Conservation (phyloP, 1,284 basidiomycete species). For the Rugiboletus extremiorientalis region DNA sequence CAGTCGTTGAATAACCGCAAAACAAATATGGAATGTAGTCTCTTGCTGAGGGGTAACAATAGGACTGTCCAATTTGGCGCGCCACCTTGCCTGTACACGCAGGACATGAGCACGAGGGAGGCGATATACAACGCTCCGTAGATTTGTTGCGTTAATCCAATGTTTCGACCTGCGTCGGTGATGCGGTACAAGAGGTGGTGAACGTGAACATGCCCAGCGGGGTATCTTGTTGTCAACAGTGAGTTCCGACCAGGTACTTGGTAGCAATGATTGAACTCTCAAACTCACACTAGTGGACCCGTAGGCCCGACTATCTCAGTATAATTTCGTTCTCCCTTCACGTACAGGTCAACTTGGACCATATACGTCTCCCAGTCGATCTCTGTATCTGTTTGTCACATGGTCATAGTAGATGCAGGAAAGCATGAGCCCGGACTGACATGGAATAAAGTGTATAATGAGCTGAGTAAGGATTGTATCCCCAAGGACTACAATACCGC, state of each 20-base stretch:
- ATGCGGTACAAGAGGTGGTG: constrained; percentile 74
- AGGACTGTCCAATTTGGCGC: constrained; percentile 81
- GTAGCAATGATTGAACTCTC: not conserved
- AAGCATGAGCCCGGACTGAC: constrained; percentile 47
- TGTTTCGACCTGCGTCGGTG: constrained; percentile 61
- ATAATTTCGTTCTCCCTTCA: constrained; percentile 87
- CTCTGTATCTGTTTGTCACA: constrained; percentile 79
- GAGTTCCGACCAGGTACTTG: constrained; percentile 1
- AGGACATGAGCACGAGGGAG: constrained; percentile 63
- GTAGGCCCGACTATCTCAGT: constrained; percentile 86
- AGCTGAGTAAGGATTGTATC: constrained; percentile 76
- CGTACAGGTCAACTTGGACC: constrained; percentile 79
- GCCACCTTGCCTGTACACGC: constrained; percentile 66
- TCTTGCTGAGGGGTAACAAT: constrained; percentile 84
- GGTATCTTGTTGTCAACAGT: constrained; percentile 63
- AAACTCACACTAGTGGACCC: constrained; percentile 86
- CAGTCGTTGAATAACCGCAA: constrained; percentile 96
- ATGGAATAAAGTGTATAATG: constrained; percentile 78
- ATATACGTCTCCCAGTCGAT: constrained; percentile 97
- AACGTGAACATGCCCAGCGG: constrained; percentile 89
- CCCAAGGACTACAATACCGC: constrained; percentile 60
- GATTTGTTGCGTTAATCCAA: constrained; percentile 74
- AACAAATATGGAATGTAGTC: constrained; percentile 92
- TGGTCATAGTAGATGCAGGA: constrained; percentile 14
- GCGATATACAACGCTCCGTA: constrained; percentile 74